phyloP scores from a whole-genome alignment of 352 stramenopile genomes.

The Aphanomyces invadans region DNA sequence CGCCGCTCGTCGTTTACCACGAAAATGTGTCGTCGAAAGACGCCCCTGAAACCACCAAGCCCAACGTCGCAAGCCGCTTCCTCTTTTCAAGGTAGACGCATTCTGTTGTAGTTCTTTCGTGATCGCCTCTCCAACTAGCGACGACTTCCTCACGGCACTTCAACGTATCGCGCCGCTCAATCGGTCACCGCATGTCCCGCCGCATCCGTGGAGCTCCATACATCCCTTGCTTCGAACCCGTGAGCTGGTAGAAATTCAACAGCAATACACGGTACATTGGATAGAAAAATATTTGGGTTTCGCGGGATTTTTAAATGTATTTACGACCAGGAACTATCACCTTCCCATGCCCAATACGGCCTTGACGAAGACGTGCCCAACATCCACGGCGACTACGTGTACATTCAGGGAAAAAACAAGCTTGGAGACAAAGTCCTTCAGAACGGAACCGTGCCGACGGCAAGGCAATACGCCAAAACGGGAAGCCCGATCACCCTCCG shows the following conservation, averaged over 20 bases:
- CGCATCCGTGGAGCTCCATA: constrained; percentile 36
- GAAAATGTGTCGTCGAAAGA: constrained; percentile 30
- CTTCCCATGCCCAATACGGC: constrained; percentile 45
- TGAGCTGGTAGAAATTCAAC: constrained; percentile 37
- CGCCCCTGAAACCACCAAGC: constrained; percentile 18
- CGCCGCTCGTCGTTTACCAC: constrained; percentile 23
- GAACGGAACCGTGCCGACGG: constrained; percentile 60
- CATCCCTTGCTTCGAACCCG: constrained; percentile 44
- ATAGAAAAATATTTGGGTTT: background rate
- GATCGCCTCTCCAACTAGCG: constrained; percentile 27
- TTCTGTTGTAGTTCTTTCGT: background rate
- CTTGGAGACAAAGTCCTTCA: constrained; percentile 54
- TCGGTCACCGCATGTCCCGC: constrained; percentile 21
- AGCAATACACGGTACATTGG: constrained; percentile 32
- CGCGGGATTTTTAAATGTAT: background rate
- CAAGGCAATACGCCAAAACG: constrained; percentile 68
- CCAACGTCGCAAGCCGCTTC: constrained; percentile 32
- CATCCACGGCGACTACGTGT: constrained; percentile 37
- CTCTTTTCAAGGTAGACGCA: constrained; percentile 51
- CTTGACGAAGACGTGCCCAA: constrained; percentile 54
- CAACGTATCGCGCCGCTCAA: constrained; percentile 55
- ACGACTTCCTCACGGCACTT: constrained; percentile 50
- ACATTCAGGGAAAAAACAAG: constrained; percentile 53
- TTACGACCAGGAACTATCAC: constrained; percentile 40
- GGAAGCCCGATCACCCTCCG: constrained; percentile 52